Base-by-base conservation (phyloP, 768 basidiomycete genomes). In the Boletus insuetus region DNA sequence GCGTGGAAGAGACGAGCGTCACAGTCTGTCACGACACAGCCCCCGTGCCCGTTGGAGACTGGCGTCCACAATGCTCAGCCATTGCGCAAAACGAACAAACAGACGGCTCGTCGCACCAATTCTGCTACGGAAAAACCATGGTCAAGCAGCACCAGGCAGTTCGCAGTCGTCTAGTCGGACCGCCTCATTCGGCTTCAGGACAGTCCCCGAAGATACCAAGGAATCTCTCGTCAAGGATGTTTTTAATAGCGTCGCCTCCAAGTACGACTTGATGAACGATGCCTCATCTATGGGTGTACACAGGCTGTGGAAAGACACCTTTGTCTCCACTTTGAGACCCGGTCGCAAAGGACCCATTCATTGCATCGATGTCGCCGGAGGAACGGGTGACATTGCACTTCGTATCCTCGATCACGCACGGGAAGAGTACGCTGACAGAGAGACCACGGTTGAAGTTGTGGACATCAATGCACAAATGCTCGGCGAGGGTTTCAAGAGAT, bases 191-290 rank as follows among this genome's bases (percentile, higher is more conserved):
- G 97, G 97, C 26, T 99, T 94, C 81, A 82, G 79, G 72, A 90
- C 87, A 8, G 86, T 99, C 3, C 89, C 89, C 14, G 89, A 92
- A 68, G 85, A 89, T 34, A 70, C 80, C 35, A 99, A 99, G 69
- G 96, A 98, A 74, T 75, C 81, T 3, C 79, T 98, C 44, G 97
- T 99, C 58, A 92, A 91, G 64, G 82, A 82, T 59, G 95, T 99
- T 49, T 99, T 99, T 74, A 86, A 91, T 66, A 96, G 92, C 8
- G 97, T 99, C 54, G 94, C 97, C 41, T 88, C 91, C 35, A 88
- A 82, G 43, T 99, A 99, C 74, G 97, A 98, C 73, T 72, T 98
- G 40, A 97, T 99, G 96, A 99, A 99, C 78, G 97, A 98, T 68
- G 92, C 94, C n/a, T 91, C 94, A 72, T 98, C 97, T 4, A 74